Evolutionary conservation across 1,284 basidiomycete genomes (phyloP), one percentile per base, ranked within the genome.

Genomic region (Ceratobasidium sp.): DNA sequence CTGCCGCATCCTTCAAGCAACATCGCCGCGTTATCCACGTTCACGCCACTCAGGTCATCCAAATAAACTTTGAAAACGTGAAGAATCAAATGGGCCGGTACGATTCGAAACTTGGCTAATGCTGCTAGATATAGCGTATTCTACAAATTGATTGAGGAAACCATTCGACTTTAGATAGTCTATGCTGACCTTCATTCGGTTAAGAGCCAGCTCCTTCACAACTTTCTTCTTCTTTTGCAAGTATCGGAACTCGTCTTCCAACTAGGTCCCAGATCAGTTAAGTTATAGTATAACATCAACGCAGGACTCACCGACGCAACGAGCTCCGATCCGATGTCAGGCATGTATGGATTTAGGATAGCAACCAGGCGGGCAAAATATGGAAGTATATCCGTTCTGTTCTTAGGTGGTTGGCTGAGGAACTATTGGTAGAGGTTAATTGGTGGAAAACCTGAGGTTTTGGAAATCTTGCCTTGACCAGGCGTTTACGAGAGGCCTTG

Each of bases 41-140:
- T 99, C 43, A 91, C 91, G 0, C 93, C 93, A 4, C 92, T 92
- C 82, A 99, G 96, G 83, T 99, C 96, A 82, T 99, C 97, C 80
- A 99, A 85, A 83, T 95, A 98, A 62, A 97, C 95, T 89, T 99
- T 99, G 86, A 98, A 93, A 79, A 95, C 94, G 83, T 99, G 97
- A 67, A 99, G 86, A 81, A 99, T 96, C 76, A 97, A 87, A 83
- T 99, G 96, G 0, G 92, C 87, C 9, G 96, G 96, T 8, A 98
- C 94, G n/a, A 99, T 91, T 59, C 90, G 88, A 85, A 99, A 99
- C 85, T 99, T 99, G 43, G 96, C 97, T 81, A 99, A 86, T 83
- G 95, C 98, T 2, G 94, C 94, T 74, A 97, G 84, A 86, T 94
- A 99, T 17, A 91, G 89, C 43, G 95, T 90, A 81, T 99, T 99